Base-by-base conservation (phyloP, 2,329 filamentous ascomycete species). In the Fusarium albosuccineum region DNA sequence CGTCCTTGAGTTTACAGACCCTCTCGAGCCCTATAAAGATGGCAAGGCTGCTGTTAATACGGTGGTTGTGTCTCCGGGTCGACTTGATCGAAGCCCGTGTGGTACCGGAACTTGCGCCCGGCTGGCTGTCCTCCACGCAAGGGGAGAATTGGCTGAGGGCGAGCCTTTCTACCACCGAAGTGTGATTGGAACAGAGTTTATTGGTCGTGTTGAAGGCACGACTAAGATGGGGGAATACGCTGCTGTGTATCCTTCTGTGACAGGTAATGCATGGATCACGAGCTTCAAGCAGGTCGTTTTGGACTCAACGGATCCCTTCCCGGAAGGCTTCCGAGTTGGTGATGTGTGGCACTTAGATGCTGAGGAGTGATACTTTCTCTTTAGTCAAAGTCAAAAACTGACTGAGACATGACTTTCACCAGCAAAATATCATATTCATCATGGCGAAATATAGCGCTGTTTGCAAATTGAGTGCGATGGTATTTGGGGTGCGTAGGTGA, bases 91-190 rank as follows among this genome's bases (percentile, higher is more conserved):
- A 42, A 68, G 64, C 9, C 64, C 66, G 1, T 68, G 66, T 3
- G 66, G 64, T 4, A 68, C 66, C 0, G 66, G 64, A n/a, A 67
- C 66, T 2, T 68, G 66, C 13, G 66, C 66, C 9, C 51, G 61
- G 7, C 34, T 68, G 3, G 64, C 66, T 3, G 64, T 62, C 2
- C 57, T 68, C 1, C 54, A 68, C 1, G 64, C 64, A 0, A 53
- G 62, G 16, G 64, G 64, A 6, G 27, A 67, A n/a, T 8, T 68
- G 6, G 53, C 53, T 2, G 57, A 59, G 34, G 51, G 57, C 0
- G 64, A 68, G 29, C 48, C 49, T 9, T 55, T 65, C 9, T 51
- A 60, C 14, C 66, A 67, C 8, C 50, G 49, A 9, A 60, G 64
- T 6, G 41, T 67, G 9, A 67, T 64, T 27, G 51, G 64, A 2